phyloP scores from a whole-genome alignment of 257 asterid species.

The Nicotiana sylvestris region DNA sequence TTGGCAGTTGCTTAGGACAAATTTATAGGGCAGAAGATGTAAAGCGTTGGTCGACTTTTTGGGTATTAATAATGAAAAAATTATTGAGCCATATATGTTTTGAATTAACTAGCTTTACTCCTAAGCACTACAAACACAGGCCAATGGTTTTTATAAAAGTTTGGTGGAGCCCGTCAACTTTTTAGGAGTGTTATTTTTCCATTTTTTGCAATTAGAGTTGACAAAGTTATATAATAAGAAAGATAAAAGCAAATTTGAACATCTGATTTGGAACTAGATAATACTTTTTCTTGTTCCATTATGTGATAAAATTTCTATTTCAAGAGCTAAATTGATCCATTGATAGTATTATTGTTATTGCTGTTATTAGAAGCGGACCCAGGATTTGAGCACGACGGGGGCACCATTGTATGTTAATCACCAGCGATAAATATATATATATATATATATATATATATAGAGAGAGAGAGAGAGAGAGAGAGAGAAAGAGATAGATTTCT shows the following conservation, averaged over 20 bases:
- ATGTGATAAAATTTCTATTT: background rate
- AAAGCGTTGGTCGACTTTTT: background rate
- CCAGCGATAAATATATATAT: too few species aligned
- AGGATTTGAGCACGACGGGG: too few species aligned
- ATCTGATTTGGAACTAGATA: background rate
- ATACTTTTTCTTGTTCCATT: background rate
- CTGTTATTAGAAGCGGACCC: too few species aligned
- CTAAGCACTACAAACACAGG: background rate
- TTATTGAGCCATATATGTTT: background rate
- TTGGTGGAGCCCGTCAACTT: background rate
- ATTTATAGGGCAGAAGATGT: slow-evolving; percentile 6
- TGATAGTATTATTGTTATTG: too few species aligned
- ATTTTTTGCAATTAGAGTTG: too few species aligned
- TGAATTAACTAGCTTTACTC: background rate
- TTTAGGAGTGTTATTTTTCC: background rate
- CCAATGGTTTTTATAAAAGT: background rate
- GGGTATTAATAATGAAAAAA: background rate
- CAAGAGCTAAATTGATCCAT: background rate
- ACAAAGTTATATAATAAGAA: background rate
- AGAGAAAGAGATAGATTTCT: too few species aligned
- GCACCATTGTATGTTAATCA: too few species aligned
- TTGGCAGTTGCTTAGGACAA: background rate
- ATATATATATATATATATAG: too few species aligned
- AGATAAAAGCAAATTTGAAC: background rate
- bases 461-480: too few species aligned